phyloP scores from a whole-genome alignment of 805 yeast genomes.

The Candida pini region DNA sequence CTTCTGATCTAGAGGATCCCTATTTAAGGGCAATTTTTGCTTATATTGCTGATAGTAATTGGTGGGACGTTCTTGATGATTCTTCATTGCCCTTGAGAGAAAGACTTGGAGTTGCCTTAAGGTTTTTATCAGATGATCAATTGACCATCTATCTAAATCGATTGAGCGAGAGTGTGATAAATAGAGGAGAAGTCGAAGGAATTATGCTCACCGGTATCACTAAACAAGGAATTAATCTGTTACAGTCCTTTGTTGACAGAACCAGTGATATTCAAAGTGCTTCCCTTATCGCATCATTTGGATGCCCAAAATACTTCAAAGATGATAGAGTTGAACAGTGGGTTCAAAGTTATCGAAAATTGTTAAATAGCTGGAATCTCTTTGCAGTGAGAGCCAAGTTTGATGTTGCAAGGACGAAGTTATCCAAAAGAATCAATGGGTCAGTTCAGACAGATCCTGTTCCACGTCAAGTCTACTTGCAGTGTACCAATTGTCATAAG shows the following conservation, averaged over 20 bases:
- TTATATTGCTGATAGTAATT: slow-evolving; percentile 85
- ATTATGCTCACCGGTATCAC: slow-evolving; percentile 89
- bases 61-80: slow-evolving; percentile 95
- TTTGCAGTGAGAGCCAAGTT: slow-evolving; percentile 77
- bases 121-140: slow-evolving; percentile 78
- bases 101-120: slow-evolving; percentile 81
- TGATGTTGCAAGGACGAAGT: slow-evolving; percentile 69
- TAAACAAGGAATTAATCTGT: slow-evolving; percentile 69
- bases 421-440: slow-evolving; percentile 51
- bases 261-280: slow-evolving; percentile 93
- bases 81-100: slow-evolving; percentile 83
- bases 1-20: slow-evolving; percentile 85
- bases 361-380: slow-evolving; percentile 76
- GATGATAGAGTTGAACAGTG: slow-evolving; percentile 74
- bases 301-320: slow-evolving; percentile 74
- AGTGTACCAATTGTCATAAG: slow-evolving; percentile 79
- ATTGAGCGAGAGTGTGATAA: slow-evolving; percentile 64
- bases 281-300: slow-evolving; percentile 71
- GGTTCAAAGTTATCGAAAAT: slow-evolving; percentile 61
- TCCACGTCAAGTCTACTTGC: slow-evolving; percentile 73
- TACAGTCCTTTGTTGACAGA: slow-evolving; percentile 83
- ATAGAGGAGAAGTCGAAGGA: slow-evolving; percentile 86
- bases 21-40: slow-evolving; percentile 90
- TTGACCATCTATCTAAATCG: slow-evolving; percentile 65
- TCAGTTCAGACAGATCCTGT: slow-evolving; percentile 40